phyloP scores from a whole-genome alignment of 495 filamentous ascomycete species.

The Aspergillus biplanus region DNA sequence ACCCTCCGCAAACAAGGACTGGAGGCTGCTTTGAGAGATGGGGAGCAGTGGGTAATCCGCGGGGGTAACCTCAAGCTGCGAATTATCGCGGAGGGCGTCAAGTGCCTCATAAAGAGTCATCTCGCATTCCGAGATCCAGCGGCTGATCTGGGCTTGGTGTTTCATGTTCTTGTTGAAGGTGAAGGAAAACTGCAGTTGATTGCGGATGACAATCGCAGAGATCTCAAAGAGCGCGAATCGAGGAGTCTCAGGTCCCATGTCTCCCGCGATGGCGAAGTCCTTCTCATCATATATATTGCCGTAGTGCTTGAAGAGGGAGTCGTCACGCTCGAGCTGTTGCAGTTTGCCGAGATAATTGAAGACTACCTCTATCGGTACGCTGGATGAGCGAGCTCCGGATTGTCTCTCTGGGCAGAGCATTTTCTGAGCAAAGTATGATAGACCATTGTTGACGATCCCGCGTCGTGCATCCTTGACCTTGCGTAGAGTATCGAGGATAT shows the following conservation, averaged over 20 bases:
- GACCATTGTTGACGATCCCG: conserved; percentile 43
- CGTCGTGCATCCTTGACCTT: conserved; percentile 52
- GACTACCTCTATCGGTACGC: conserved; percentile 67
- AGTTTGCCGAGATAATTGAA: conserved; percentile 69
- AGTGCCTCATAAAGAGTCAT: conserved; percentile 9
- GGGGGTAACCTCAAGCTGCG: conserved; percentile 8
- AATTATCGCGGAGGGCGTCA: not conserved
- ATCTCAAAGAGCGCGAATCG: conserved; percentile 70
- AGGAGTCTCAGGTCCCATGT: conserved; percentile 48
- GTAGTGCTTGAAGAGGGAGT: conserved; percentile 62
- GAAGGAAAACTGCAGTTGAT: conserved; percentile 12
- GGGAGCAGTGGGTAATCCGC: conserved; percentile 10
- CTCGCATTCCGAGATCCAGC: conserved; percentile 12
- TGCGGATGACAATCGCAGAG: conserved; percentile 35
- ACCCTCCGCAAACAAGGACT: conserved; percentile 41
- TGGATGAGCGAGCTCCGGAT: conserved; percentile 38
- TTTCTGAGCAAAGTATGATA: conserved; percentile 53
- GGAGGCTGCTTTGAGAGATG: conserved; percentile 33
- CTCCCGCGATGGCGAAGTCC: conserved; percentile 46
- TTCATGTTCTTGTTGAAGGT: conserved; percentile 11
- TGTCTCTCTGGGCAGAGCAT: conserved; percentile 49
- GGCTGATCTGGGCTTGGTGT: conserved; percentile 9
- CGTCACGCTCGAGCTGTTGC: conserved; percentile 61
- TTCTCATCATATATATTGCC: conserved; percentile 52
- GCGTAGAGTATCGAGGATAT: conserved; percentile 42